Evolutionary conservation across 306 rosid species (phyloP).

Genomic region (Rosa rugosa): DNA sequence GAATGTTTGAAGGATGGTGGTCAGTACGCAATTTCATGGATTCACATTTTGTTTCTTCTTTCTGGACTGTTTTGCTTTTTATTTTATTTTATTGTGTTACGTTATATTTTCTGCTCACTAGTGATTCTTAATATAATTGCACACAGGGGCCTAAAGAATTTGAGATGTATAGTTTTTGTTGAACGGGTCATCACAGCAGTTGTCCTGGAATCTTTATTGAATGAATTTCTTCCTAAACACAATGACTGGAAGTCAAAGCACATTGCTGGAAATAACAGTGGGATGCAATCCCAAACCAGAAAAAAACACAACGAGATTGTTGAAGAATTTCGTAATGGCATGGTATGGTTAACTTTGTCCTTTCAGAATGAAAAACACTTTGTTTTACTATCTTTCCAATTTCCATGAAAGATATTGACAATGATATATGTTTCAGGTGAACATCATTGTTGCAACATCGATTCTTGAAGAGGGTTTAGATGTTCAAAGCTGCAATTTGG

Average conservation of each 20-base stretch:
- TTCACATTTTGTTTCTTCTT: neutral
- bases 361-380: neutral
- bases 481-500: constrained; percentile 86
- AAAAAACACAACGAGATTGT: constrained; percentile 69
- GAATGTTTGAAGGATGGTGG: neutral
- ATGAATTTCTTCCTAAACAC: constrained; percentile 56
- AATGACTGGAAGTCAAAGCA: constrained; percentile 71
- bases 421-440: constrained; percentile 48
- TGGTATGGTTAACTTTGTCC: constrained; percentile 44
- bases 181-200: constrained; percentile 76
- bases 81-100: neutral
- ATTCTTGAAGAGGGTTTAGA: constrained; percentile 96
- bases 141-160: constrained; percentile 50
- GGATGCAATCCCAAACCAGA: constrained; percentile 56
- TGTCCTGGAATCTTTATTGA: constrained; percentile 53
- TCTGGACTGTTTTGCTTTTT: neutral
- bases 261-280: constrained; percentile 58
- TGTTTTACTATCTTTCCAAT: neutral
- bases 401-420: constrained; percentile 20
- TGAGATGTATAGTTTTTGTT: constrained; percentile 86
- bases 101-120: neutral
- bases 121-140: constrained; percentile 10
- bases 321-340: constrained; percentile 73
- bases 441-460: constrained; percentile 89
- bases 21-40: neutral